A percentile compares a stretch with the other conserved stretches of the same genome.
These are phyloP conservation scores for Euphorbia corollata DNA, from an alignment of 441 rosid species.

Conservation along the genomic window DNA sequence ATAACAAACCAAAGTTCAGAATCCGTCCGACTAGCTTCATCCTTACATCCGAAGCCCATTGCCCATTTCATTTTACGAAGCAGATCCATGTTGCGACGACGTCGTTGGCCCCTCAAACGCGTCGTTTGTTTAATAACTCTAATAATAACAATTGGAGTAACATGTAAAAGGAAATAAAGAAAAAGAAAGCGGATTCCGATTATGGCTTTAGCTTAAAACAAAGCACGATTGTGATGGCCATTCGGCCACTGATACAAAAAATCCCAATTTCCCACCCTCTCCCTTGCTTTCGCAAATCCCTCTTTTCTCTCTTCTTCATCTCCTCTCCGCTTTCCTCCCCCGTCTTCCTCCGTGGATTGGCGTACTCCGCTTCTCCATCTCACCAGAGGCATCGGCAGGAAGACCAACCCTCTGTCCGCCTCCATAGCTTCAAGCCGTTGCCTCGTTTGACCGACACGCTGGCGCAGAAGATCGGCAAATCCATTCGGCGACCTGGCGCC, in stretches of 20 bases:
- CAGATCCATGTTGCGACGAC: background rate
- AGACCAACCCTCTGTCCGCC: constrained; percentile 8
- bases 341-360: constrained; percentile 27
- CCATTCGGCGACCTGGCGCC: constrained; percentile 86
- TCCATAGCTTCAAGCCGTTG: constrained; percentile 18
- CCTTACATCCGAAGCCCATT: background rate
- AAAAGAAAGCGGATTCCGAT: constrained; percentile 1
- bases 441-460: constrained; percentile 41
- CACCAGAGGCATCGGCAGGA: constrained; percentile 29
- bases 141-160: too few species aligned
- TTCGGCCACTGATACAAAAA: constrained; percentile 39
- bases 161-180: background rate
- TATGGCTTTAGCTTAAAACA: background rate
- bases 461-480: constrained; percentile 96
- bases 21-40: too few species aligned
- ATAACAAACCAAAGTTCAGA: too few species aligned
- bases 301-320: constrained; percentile 22
- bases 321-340: constrained; percentile 11
- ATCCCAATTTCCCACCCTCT: constrained; percentile 30
- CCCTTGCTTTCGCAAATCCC: constrained; percentile 12
- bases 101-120: background rate
- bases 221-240: constrained; percentile 48
- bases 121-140: background rate
- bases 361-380: constrained; percentile 33
- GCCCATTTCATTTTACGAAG: background rate